Conservation (phyloP, 345 rosid species). For the Salix arbutifolia region DNA sequence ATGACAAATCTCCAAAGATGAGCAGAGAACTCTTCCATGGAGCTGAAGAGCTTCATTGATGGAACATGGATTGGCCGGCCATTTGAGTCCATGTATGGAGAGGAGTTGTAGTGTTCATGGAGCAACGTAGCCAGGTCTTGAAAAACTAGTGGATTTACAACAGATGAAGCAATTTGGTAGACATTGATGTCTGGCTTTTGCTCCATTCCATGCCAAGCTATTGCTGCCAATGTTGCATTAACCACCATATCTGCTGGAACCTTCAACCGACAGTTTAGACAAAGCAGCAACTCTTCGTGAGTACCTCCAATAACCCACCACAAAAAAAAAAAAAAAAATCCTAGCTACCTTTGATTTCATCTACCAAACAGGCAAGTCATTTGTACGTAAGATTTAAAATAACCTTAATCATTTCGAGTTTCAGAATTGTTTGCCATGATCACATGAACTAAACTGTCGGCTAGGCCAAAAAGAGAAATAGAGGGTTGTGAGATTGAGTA, state of each 20-base stretch:
- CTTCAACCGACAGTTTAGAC: conserved; percentile 18
- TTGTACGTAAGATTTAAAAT: no score
- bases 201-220: conserved; percentile 61
- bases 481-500: not conserved
- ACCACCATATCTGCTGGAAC: conserved; percentile 84
- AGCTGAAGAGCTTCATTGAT: conserved; percentile 68
- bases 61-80: conserved; percentile 73
- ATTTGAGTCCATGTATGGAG: conserved; percentile 64
- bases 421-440: not conserved
- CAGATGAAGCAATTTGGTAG: conserved; percentile 89
- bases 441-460: not conserved
- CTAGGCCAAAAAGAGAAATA: not conserved
- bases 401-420: no score
- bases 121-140: conserved; percentile 58
- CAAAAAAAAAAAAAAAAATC: no score
- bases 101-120: conserved; percentile 64
- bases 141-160: conserved; percentile 69
- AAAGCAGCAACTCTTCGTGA: conserved; percentile 3
- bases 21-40: conserved; percentile 69
- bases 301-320: no score
- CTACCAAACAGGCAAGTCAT: no score
- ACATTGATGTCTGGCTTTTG: conserved; percentile 60
- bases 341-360: no score
- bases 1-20: conserved; percentile 64
- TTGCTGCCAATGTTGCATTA: conserved; percentile 86